Evolutionary conservation across 2,329 filamentous ascomycete species (phyloP), one percentile per base, ranked within the genome.

Genomic region (Neofusicoccum parvum): DNA sequence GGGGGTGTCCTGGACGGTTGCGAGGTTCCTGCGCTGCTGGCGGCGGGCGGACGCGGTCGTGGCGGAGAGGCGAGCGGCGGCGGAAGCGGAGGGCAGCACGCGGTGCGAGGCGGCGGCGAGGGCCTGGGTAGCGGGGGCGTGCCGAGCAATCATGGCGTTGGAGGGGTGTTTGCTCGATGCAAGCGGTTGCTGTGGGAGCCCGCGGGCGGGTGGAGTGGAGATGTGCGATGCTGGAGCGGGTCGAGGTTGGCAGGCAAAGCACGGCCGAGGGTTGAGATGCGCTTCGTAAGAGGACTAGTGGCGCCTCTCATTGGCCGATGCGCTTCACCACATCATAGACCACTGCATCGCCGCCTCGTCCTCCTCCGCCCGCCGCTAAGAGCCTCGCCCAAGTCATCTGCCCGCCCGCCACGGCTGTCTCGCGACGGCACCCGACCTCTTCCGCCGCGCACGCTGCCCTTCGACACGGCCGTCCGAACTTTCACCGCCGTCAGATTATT

Each of bases 1-100:
- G 60, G 86, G 80, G 17, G 80, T 76, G 72, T 84, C 82, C 68
- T 82, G 79, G 37, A 84, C 81, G n/a, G 85, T 78, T 75, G 85
- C 78, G 81, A 97, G 90, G 72, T 86, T 86, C 78, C 94, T 89
- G 75, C 80, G 80, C 77, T 88, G 86, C 72, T 83, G 81, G 48
- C 51, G 66, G 46, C 66, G 65, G 65, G 70, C 72, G 60, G 72
- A 74, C 51, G 72, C 70, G 67, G 73, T 81, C 73, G 81, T 81
- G 72, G 79, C 71, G 70, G 75, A 74, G 69, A 77, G 73, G 68
- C 76, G 76, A 67, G 77, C 73, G 63, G 74, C 73, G 69, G 76
- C 72, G 62, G 74, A 69, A 65, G 76, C 74, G 65, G 76, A 75
- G 59, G 80, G 80, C 53, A 80, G 74, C 66, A 77, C 73, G 69